These are phyloP conservation scores for Colletotrichum sp. DNA, from an alignment of 2,329 filamentous ascomycete genomes.

Conservation along the genomic window DNA sequence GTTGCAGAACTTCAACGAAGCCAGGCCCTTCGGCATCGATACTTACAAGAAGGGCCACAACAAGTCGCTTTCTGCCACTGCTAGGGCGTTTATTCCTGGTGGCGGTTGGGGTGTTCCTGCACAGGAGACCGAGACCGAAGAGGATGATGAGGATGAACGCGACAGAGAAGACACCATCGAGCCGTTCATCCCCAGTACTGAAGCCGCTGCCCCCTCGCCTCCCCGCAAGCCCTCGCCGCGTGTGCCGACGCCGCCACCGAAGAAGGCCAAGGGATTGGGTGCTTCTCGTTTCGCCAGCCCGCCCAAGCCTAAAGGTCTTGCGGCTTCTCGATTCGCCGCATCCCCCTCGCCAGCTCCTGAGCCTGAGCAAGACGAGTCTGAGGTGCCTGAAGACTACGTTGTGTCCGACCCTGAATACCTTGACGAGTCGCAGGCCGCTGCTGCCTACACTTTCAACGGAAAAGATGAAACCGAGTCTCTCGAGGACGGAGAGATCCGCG, in stretches of 20 bases:
- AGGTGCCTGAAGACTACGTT: conserved; percentile 24
- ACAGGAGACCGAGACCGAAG: conserved; percentile 16
- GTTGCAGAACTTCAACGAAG: conserved; percentile 54
- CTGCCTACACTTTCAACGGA: background rate
- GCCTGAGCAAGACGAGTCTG: conserved; percentile 28
- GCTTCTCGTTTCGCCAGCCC: conserved; percentile 52
- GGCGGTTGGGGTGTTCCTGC: conserved; percentile 18
- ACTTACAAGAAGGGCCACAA: conserved; percentile 47
- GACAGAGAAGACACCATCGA: conserved; percentile 21
- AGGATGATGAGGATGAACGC: conserved; percentile 22
- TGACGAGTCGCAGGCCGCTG: background rate
- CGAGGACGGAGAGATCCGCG: conserved; percentile 32
- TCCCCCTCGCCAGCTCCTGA: conserved; percentile 40
- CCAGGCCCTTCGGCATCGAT: conserved; percentile 53
- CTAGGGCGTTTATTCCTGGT: conserved; percentile 68
- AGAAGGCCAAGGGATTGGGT: conserved; percentile 40
- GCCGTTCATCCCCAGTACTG: conserved; percentile 4
- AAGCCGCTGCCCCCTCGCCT: background rate
- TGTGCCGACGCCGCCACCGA: conserved; percentile 20
- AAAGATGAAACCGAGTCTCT: conserved; percentile 28
- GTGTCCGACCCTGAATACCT: conserved; percentile 1
- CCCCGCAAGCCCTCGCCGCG: conserved; percentile 22
- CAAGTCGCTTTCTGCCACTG: conserved; percentile 71
- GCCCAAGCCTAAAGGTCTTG: conserved; percentile 45
- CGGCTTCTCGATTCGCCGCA: conserved; percentile 49